Percentiles rank a stretch among this genome's conserved stretches.
phyloP scores from a whole-genome alignment of 371 early-diverging fungal species.

The Actinomucor elegans region DNA sequence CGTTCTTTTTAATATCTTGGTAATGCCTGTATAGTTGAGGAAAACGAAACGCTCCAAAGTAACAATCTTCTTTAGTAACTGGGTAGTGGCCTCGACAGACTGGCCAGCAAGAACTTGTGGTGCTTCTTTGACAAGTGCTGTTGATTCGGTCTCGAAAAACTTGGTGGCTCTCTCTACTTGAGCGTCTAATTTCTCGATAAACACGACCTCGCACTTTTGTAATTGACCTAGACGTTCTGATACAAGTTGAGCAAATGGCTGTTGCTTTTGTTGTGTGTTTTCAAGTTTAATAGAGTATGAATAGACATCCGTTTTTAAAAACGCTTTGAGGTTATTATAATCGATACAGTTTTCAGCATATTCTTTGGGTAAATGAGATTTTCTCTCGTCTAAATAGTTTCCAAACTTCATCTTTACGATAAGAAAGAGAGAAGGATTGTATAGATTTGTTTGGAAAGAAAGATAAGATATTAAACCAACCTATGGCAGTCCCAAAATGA shows the following conservation, averaged over 20 bases:
- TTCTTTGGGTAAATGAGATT: slow-evolving; percentile 53
- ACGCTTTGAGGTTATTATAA: slow-evolving; percentile 61
- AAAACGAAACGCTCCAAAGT: slow-evolving; percentile 60
- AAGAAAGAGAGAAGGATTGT: neutral
- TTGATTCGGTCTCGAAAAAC: slow-evolving; percentile 43
- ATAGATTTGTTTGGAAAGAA: neutral
- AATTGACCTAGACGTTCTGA: slow-evolving; percentile 45
- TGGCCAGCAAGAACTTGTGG: slow-evolving; percentile 40
- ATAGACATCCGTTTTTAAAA: slow-evolving; percentile 54
- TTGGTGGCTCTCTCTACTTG: slow-evolving; percentile 57
- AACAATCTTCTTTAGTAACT: slow-evolving; percentile 47
- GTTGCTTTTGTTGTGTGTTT: slow-evolving; percentile 8
- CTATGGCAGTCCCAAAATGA: slow-evolving; percentile 5
- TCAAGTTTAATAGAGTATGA: slow-evolving; percentile 36
- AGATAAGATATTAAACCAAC: neutral
- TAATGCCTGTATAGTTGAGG: slow-evolving; percentile 65
- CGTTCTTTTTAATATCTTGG: slow-evolving; percentile 70
- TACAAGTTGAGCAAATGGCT: slow-evolving; percentile 45
- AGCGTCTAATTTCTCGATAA: slow-evolving; percentile 61
- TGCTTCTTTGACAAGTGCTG: slow-evolving; percentile 42
- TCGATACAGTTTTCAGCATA: slow-evolving; percentile 66
- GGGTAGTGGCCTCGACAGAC: slow-evolving; percentile 15
- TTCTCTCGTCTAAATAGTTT: slow-evolving; percentile 66
- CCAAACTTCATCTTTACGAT: slow-evolving; percentile 71
- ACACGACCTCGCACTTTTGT: slow-evolving; percentile 49